Percentiles rank a stretch among this genome's conserved stretches.
These are phyloP conservation scores for Penicillium diatomitis DNA, from an alignment of 495 filamentous ascomycete species.

Conservation along the genomic window DNA sequence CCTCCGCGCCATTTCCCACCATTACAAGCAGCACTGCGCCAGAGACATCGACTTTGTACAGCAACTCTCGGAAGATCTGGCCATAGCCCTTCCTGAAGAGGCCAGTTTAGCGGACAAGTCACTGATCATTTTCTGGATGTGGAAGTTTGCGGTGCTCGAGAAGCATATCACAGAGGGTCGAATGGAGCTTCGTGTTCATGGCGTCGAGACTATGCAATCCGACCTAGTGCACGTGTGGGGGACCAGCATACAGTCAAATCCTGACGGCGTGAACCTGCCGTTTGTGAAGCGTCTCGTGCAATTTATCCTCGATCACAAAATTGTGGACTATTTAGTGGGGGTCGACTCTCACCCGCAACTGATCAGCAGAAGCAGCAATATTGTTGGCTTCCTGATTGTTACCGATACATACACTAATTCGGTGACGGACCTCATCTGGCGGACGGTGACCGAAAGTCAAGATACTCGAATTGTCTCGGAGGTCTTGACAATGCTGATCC, in stretches of 20 bases:
- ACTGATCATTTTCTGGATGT: slow-evolving; percentile 46
- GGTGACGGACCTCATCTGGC: slow-evolving; percentile 79
- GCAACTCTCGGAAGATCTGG: slow-evolving; percentile 27
- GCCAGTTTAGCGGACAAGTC: slow-evolving; percentile 17
- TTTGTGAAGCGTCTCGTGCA: slow-evolving; percentile 55
- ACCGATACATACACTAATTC: slow-evolving; percentile 60
- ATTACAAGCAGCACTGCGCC: slow-evolving; percentile 18
- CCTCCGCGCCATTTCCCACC: slow-evolving; percentile 16
- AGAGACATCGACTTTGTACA: slow-evolving; percentile 15
- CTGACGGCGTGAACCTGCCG: slow-evolving; percentile 31
- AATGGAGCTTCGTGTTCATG: slow-evolving; percentile 78
- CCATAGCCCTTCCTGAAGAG: slow-evolving; percentile 31
- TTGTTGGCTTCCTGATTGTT: slow-evolving; percentile 81
- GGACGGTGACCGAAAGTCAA: slow-evolving; percentile 69
- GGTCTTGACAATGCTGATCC: slow-evolving; percentile 62
- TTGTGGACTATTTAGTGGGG: slow-evolving; percentile 81
- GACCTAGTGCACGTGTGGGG: slow-evolving; percentile 58
- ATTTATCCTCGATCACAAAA: slow-evolving; percentile 53
- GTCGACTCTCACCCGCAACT: slow-evolving; percentile 88
- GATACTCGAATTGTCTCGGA: slow-evolving; percentile 79
- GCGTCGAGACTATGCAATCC: slow-evolving; percentile 59
- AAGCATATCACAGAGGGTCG: slow-evolving; percentile 71
- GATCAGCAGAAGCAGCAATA: slow-evolving; percentile 69
- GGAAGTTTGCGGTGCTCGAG: slow-evolving; percentile 60
- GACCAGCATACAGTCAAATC: slow-evolving; percentile 37